phyloP scores from a whole-genome alignment of 805 yeast genomes.

The Candida hispaniensis region DNA sequence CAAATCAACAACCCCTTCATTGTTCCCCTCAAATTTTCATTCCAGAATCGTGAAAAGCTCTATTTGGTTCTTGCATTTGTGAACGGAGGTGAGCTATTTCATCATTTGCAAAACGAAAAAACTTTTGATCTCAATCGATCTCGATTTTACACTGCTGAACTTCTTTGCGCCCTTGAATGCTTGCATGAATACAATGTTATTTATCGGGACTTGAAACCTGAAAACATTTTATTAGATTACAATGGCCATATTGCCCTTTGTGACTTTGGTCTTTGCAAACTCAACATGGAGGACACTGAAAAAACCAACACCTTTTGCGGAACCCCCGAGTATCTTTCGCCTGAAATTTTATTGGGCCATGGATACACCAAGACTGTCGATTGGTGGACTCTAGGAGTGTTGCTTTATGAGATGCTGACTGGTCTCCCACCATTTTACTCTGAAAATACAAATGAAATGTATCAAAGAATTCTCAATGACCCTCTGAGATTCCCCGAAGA shows the following conservation, averaged over 20 bases:
- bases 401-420: conserved; percentile 90
- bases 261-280: conserved; percentile 93
- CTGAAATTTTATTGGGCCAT: conserved; percentile 80
- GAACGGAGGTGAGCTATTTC: conserved; percentile 94
- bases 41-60: conserved; percentile 93
- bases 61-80: conserved; percentile 85
- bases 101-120: conserved; percentile 86
- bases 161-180: conserved; percentile 85
- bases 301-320: conserved; percentile 91
- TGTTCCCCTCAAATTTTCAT: conserved; percentile 90
- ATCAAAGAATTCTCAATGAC: conserved; percentile 81
- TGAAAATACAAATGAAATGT: conserved; percentile 87
- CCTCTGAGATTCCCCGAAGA: conserved; percentile 82
- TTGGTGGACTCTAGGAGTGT: conserved; percentile 97
- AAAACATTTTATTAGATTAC: conserved; percentile 84
- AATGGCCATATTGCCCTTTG: conserved; percentile 97
- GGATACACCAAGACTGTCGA: conserved; percentile 95
- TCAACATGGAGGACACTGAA: conserved; percentile 85
- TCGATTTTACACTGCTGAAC: conserved; percentile 88
- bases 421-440: conserved; percentile 97
- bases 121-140: conserved; percentile 80
- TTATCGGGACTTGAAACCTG: conserved; percentile 93
- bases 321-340: conserved; percentile 95
- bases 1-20: conserved; percentile 90
- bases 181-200: conserved; percentile 85